Conservation (phyloP, 148 eudicot species). For the Pharnaceum exiguum region DNA sequence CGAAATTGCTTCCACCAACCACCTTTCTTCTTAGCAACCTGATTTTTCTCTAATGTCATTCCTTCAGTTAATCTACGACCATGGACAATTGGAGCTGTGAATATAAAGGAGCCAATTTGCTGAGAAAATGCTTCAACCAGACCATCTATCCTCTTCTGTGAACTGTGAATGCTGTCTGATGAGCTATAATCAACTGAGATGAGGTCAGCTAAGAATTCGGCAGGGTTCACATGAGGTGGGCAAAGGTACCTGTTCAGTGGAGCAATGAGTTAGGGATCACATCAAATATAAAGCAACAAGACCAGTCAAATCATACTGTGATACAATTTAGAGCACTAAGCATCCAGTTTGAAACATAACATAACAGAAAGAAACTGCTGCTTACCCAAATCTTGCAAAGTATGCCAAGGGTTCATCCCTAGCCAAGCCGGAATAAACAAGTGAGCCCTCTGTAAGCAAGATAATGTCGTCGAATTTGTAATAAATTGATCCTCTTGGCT, state of each 20-base stretch:
- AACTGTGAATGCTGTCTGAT: conserved; percentile 68
- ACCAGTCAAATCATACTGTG: not conserved
- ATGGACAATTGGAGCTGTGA: conserved; percentile 50
- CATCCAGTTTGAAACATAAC: not conserved
- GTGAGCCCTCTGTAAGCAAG: conserved; percentile 78
- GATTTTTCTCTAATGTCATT: conserved; percentile 29
- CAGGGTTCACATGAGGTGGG: conserved; percentile 94
- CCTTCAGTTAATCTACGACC: conserved; percentile 27
- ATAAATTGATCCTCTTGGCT: conserved; percentile 95
- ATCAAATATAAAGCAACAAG: not conserved
- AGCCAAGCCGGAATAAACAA: conserved; percentile 91
- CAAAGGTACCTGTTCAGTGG: conserved; percentile 62
- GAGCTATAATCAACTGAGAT: conserved; percentile 95
- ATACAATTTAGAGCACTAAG: not conserved
- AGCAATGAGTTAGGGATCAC: conserved; percentile 14
- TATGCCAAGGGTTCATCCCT: conserved; percentile 59
- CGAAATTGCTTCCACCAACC: conserved; percentile 92
- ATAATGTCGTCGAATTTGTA: conserved; percentile 93
- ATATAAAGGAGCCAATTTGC: conserved; percentile 48
- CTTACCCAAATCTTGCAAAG: conserved; percentile 85
- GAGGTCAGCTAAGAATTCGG: conserved; percentile 97
- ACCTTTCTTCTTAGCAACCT: conserved; percentile 34
- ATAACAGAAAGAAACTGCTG: conserved; percentile 23
- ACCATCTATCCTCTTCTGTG: conserved; percentile 79
- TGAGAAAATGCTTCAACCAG: conserved; percentile 77